phyloP scores from a whole-genome alignment of 345 rosid species.

The Cardamine occulta region DNA sequence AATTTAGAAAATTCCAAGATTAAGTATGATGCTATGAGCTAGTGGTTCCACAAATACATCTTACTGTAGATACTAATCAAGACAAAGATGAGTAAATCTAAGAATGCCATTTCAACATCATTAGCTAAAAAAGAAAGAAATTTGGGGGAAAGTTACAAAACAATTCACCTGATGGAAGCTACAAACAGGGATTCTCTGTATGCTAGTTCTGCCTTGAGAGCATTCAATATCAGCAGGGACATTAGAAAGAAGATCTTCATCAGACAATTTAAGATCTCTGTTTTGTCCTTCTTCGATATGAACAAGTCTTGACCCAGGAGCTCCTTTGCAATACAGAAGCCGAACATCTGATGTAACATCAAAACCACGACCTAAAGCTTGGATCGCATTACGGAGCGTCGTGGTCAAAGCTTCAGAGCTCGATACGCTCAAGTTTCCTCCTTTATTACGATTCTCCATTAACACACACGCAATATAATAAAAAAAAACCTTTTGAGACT shows the following conservation, averaged over 20 bases:
- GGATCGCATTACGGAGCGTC: conserved; percentile 81
- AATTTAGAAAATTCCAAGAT: conserved; percentile 24
- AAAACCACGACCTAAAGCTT: conserved; percentile 93
- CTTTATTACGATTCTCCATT: conserved; percentile 47
- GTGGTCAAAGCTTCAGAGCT: conserved; percentile 67
- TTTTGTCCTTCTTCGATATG: conserved; percentile 64
- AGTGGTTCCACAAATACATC: conserved; percentile 32
- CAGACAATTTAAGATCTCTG: conserved; percentile 62
- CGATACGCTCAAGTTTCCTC: conserved; percentile 33
- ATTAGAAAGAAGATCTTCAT: conserved; percentile 56
- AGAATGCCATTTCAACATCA: conserved; percentile 15
- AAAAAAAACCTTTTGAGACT: background rate
- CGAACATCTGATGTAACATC: conserved; percentile 96
- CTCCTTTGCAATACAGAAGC: conserved; percentile 88
- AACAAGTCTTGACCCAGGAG: conserved; percentile 87
- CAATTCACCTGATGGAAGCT: conserved; percentile 72
- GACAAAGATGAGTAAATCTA: conserved; percentile 3
- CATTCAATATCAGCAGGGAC: conserved; percentile 74
- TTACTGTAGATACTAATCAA: conserved; percentile 14
- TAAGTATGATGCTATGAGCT: conserved; percentile 2
- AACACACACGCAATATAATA: background rate
- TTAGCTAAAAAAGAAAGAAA: background rate
- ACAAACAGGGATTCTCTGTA: conserved; percentile 64
- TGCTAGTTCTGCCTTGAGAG: conserved; percentile 47
- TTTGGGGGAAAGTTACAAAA: background rate